These are phyloP conservation scores for Chaetomium olivaceum DNA, from an alignment of 2,329 filamentous ascomycete species.

Conservation along the genomic window DNA sequence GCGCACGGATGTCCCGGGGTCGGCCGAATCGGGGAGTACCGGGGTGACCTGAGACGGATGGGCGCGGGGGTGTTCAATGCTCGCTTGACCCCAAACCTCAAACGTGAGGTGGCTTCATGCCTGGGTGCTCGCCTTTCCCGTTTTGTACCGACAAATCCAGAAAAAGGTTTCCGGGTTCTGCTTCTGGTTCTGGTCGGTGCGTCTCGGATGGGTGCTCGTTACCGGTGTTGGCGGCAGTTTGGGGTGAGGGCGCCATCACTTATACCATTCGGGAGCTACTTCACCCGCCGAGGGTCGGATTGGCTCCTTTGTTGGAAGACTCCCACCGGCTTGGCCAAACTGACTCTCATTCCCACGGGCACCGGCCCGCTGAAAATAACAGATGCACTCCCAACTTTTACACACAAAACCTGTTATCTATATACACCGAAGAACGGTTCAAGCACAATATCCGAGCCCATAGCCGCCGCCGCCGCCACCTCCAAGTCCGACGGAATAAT, in stretches of 20 bases:
- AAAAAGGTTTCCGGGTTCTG: neutral
- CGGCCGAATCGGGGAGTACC: slow-evolving; percentile 1
- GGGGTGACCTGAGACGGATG: slow-evolving; percentile 11
- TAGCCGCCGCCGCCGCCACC: neutral
- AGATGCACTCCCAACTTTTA: slow-evolving; percentile 8
- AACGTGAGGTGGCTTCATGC: neutral
- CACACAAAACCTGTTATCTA: slow-evolving; percentile 10
- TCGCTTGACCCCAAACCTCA: neutral
- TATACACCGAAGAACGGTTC: slow-evolving; percentile 16
- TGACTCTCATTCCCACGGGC: neutral
- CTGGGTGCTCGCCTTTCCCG: neutral
- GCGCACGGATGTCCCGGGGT: slow-evolving; percentile 20
- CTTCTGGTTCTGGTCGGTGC: neutral
- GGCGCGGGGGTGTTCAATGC: slow-evolving; percentile 7
- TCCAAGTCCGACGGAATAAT: slow-evolving; percentile 4
- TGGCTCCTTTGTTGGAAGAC: neutral
- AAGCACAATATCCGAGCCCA: neutral
- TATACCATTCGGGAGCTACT: neutral
- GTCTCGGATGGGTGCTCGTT: slow-evolving; percentile 6
- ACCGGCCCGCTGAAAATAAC: slow-evolving; percentile 8
- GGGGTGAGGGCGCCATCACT: neutral
- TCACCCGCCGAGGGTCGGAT: neutral
- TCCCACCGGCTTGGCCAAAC: neutral
- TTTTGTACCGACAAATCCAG: neutral
- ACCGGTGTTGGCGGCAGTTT: neutral